Base-by-base conservation (phyloP, 2,329 filamentous ascomycete species). In the Tolypocladium inflatum region DNA sequence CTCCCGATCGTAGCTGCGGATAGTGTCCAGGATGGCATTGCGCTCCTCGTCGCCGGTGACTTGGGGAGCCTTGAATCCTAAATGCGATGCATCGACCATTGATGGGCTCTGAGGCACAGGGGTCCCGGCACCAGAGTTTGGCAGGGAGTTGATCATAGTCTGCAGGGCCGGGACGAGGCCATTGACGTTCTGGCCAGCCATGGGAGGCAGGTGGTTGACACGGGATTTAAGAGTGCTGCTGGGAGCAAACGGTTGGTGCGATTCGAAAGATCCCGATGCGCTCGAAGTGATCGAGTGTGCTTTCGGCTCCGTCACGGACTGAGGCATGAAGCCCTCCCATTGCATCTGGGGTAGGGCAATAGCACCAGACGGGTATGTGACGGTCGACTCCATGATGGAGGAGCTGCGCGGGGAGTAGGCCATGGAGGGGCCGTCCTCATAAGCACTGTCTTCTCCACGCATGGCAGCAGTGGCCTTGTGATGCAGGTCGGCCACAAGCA, bases 401-500 rank as follows among this genome's bases (percentile, higher is more conserved):
- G 86, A 80, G 62, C 82, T 85, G 66, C 85, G 86, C 62, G 90
- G 84, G 59, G 90, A 85, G 71, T 90, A 92, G 63, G 87, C 79
- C 72, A 89, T 86, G 68, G 84, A 82, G 38, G 80, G 76, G 70
- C 74, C 78, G 62, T 79, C 76, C 62, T 84, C 82, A 67, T 79
- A 86, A 55, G 80, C 77, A 65, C 77, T 79, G 61, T 77, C 78
- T 63, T 78, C 81, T 60, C 75, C 75, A 58, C 83, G 81, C 74
- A 85, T 90, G 67, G 85, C 85, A 39, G 80, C 80, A 50, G 92
- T 93, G 68, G 81, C 92, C 80, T 97, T 97, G 79, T 97, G 91
- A 77, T 96, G 93, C 71, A 97, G 88, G 77, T 97, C 92, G 71
- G 93, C 94, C 79, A 99, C 95, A 73, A 99, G 85, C 91, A 97